phyloP scores from a whole-genome alignment of 2,329 filamentous ascomycete species.

The Diaporthe vaccinii region DNA sequence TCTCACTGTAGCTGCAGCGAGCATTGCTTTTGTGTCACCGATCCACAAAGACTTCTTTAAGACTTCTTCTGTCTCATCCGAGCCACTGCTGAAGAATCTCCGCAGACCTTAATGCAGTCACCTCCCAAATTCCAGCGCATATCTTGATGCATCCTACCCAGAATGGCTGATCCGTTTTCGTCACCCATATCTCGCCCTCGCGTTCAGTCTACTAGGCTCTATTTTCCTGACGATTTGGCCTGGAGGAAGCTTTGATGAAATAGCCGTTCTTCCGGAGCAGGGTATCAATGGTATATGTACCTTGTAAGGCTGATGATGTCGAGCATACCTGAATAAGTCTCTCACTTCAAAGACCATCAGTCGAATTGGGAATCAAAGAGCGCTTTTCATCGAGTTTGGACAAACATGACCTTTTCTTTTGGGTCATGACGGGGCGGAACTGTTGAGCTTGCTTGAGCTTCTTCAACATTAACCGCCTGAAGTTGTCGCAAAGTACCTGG shows the following conservation, averaged over 20 bases:
- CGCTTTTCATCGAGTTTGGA: not conserved
- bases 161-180: not conserved
- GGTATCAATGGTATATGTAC: too few relatives aligned
- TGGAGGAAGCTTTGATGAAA: not conserved
- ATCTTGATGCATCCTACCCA: not conserved
- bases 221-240: not conserved
- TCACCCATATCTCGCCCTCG: not conserved
- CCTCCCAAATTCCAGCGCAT: not conserved
- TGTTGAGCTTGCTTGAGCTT: too few relatives aligned
- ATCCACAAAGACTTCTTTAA: not conserved
- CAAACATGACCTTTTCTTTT: not conserved
- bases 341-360: not conserved
- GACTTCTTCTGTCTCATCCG: conserved; percentile 4
- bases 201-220: not conserved
- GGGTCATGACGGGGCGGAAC: too few relatives aligned
- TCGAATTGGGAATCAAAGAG: not conserved
- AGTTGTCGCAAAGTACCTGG: not conserved
- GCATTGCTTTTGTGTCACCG: not conserved
- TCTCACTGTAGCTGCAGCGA: not conserved
- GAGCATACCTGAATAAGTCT: not conserved
- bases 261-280: not conserved
- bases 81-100: not conserved
- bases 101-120: not conserved
- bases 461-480: not conserved
- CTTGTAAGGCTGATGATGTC: not conserved